These are phyloP conservation scores for Pterocarpus santalinus DNA, from an alignment of 306 rosid species.

Conservation along the genomic window DNA sequence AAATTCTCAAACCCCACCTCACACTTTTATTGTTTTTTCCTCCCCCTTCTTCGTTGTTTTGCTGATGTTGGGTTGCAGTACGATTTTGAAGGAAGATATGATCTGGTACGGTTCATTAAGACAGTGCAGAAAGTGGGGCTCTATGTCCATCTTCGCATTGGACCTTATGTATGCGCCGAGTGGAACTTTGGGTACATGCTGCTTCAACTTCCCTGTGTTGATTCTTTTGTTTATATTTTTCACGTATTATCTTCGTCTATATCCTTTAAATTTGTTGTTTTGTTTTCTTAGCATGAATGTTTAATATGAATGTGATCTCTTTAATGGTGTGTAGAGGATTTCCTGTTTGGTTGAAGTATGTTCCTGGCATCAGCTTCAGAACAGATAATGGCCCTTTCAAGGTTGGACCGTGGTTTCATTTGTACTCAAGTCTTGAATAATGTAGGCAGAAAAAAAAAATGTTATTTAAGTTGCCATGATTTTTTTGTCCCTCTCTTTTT, in stretches of 20 bases:
- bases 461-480: not conserved
- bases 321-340: slow-evolving; percentile 71
- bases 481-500: slow-evolving; percentile 13
- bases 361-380: slow-evolving; percentile 96
- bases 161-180: slow-evolving; percentile 97
- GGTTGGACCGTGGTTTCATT: slow-evolving; percentile 55
- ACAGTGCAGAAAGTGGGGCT: slow-evolving; percentile 91
- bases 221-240: not conserved
- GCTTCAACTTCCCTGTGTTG: slow-evolving; percentile 2
- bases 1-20: slow-evolving; percentile 26
- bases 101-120: slow-evolving; percentile 91
- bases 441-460: not conserved
- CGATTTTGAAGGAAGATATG: slow-evolving; percentile 90
- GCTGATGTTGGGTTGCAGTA: slow-evolving; percentile 59
- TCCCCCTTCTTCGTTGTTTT: not conserved
- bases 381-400: slow-evolving; percentile 93
- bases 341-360: slow-evolving; percentile 98
- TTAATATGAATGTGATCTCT: slow-evolving; percentile 11
- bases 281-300: slow-evolving; percentile 21
- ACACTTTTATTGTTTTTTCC: not conserved
- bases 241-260: not conserved
- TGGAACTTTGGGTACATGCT: slow-evolving; percentile 92
- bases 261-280: slow-evolving; percentile 5
- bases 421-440: slow-evolving; percentile 1
- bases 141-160: slow-evolving; percentile 92